These are phyloP conservation scores for Gossypium arboreum DNA, from an alignment of 345 rosid genomes.

Conservation along the genomic window DNA sequence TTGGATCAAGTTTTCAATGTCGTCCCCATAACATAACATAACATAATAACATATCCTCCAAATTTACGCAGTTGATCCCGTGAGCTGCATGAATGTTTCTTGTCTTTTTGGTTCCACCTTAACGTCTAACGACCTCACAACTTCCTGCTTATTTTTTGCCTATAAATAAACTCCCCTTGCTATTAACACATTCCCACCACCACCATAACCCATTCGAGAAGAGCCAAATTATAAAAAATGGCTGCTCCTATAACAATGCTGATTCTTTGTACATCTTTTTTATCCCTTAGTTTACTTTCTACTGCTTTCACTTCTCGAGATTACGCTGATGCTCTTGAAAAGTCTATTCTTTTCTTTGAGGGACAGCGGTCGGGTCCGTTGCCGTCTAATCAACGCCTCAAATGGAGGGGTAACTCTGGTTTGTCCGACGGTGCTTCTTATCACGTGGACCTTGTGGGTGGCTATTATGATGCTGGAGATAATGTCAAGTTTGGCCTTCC, in stretches of 20 bases:
- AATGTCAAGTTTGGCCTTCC: constrained; percentile 77
- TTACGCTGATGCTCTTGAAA: constrained; percentile 54
- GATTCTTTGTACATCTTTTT: constrained; percentile 22
- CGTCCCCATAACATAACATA: constrained; percentile 19
- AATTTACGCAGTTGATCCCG: constrained; percentile 52
- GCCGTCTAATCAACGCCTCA: constrained; percentile 46
- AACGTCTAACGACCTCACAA: constrained; percentile 39
- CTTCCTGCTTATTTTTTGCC: constrained; percentile 17
- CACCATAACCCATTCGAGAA: background rate
- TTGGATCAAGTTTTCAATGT: constrained; percentile 19
- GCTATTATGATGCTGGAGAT: constrained; percentile 83
- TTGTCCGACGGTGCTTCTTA: constrained; percentile 54
- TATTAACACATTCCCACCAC: background rate
- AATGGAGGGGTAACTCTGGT: constrained; percentile 63
- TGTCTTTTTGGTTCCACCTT: background rate
- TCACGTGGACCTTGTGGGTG: constrained; percentile 65
- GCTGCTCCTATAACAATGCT: constrained; percentile 12
- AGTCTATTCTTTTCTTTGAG: constrained; percentile 67
- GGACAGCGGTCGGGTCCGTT: constrained; percentile 70
- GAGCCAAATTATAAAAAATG: constrained; percentile 14
- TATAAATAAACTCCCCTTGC: constrained; percentile 25
- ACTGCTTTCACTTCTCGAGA: constrained; percentile 50
- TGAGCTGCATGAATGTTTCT: constrained; percentile 28
- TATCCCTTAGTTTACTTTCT: constrained; percentile 21
- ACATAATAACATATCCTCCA: constrained; percentile 18